Evolutionary conservation across 495 filamentous ascomycete genomes (phyloP), one percentile per base, ranked within the genome.

Genomic region (Terfezia claveryi): DNA sequence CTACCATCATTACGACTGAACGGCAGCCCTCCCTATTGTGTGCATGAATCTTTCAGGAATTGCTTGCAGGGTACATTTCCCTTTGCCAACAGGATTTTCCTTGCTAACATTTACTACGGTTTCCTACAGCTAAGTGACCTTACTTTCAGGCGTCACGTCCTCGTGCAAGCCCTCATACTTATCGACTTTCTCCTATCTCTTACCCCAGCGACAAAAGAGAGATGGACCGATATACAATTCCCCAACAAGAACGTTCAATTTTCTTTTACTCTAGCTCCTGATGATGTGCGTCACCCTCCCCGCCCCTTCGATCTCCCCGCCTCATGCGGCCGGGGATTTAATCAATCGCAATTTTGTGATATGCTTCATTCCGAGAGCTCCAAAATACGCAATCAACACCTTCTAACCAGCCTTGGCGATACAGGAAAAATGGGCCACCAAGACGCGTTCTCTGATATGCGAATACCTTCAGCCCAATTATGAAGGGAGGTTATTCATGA

Each of bases 101-200:
- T 32, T 32, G 27, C 27, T 32, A 32, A 32, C 27, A 32, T 32
- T 32, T 32, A 32, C 27, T 32, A 4, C 27, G 27, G 27, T 32
- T 46, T 14, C 17, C 17, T 60, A 4, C 41, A 88, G 82, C 78
- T 96, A 62, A 85, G 85, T 66, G 91, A 99, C 64, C 77, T 92
- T 41, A 85, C 92, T 12, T 96, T 99, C 61, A 76, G 91, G 55
- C 74, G 91, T 54, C 87, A 99, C 68, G 83, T 96, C 51, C 73
- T 95, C 51, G 87, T 99, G 8, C 91, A 99, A 67, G 84, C 84
- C 6, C 78, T 95, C 50, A 95, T 99, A 54, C 72, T 94, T 49
- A 74, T 95, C 64, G 87, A 95, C 59, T 96, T 96, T 65, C 74
- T 99, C 50, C 70, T 95, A 6, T 88, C 87, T 6, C 76, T 96